Evolutionary conservation across 208 protist species (phyloP).

Genomic region (Wallacemonas collosoma): DNA sequence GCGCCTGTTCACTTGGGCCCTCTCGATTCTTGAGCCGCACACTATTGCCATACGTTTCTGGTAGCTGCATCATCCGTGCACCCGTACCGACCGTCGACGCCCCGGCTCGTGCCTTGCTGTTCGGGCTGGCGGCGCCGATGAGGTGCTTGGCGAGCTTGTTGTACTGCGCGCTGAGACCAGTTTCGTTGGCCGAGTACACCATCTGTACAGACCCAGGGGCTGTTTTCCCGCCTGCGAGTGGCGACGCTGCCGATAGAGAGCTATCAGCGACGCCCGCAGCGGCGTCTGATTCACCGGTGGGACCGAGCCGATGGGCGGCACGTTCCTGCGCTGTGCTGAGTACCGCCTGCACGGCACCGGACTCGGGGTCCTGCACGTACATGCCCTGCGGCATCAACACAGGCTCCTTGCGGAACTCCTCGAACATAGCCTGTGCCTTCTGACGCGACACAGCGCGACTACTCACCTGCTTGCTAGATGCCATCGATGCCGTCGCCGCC

Average conservation of each 20-base stretch:
- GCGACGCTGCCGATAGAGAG: no score
- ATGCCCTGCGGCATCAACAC: slow-evolving; percentile 58
- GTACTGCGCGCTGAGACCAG: slow-evolving; percentile 22
- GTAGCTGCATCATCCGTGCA: slow-evolving; percentile 29
- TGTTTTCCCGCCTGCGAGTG: not conserved
- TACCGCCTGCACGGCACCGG: slow-evolving; percentile 46
- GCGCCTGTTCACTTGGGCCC: slow-evolving; percentile 1
- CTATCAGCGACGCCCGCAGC: no score
- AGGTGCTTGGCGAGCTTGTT: slow-evolving; percentile 22
- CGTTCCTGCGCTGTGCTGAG: slow-evolving; percentile 24
- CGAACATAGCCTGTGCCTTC: slow-evolving; percentile 61
- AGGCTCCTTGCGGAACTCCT: slow-evolving; percentile 69
- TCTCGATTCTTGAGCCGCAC: slow-evolving; percentile 27
- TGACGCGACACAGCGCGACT: slow-evolving; percentile 13
- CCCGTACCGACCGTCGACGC: not conserved
- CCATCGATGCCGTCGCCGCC: not conserved
- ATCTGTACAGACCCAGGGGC: slow-evolving; percentile 10
- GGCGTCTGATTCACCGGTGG: not conserved
- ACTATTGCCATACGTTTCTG: slow-evolving; percentile 52
- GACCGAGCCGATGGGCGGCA: not conserved
- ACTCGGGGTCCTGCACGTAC: slow-evolving; percentile 56
- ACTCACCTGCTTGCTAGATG: not conserved
- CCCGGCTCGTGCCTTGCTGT: not conserved
- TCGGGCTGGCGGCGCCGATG: not conserved
- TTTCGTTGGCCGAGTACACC: not conserved